Evolutionary conservation across 2,329 filamentous ascomycete species (phyloP), one percentile per base, ranked within the genome.

Genomic region (Fusarium sp.): DNA sequence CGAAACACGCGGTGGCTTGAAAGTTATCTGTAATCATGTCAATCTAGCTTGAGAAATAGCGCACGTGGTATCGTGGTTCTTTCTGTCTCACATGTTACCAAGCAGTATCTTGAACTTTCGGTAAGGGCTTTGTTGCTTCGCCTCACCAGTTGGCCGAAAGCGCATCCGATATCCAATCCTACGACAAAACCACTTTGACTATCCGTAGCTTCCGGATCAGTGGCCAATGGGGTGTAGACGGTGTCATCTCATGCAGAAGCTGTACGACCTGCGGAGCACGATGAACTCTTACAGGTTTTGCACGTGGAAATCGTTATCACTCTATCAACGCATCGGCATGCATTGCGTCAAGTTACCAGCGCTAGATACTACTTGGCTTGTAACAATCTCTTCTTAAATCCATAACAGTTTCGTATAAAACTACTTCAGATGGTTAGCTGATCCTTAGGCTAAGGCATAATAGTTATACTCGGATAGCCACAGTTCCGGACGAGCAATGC

Each of bases 361-460:
- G 34, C 40, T 18, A 25, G 18, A 42, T 12, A 10, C 45, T 21
- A 41, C 63, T 28, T 23, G n/a, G 5, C 40, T 28, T 41, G 21
- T 27, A 25, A n/a, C 18, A 25, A 12, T 9, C 18, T 23, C 18
- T 27, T 49, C 23, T 20, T n/a, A 21, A 27, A 20, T 4, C 21
- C 23, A 51, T 51, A 8, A 20, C 13, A 28, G 16, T 23, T 23
- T 28, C 23, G 16, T 40, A 18, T 32, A 10, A 12, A 13, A 23
- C 47, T 16, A 27, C 9, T 25, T 32, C 13, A 7, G 34, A 18
- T n/a, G n/a, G 34, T 37, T 12, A 37, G 20, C 11, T 56, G 12
- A 18, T 56, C 54, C 30, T 50, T 50, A 49, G 54, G 30, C 43
- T 16, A 50, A 56, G 54, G 54, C 54, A 56, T 40, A 50, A 49